Conservation (phyloP, 2,329 filamentous ascomycete genomes). For the Fusarium secorum region DNA sequence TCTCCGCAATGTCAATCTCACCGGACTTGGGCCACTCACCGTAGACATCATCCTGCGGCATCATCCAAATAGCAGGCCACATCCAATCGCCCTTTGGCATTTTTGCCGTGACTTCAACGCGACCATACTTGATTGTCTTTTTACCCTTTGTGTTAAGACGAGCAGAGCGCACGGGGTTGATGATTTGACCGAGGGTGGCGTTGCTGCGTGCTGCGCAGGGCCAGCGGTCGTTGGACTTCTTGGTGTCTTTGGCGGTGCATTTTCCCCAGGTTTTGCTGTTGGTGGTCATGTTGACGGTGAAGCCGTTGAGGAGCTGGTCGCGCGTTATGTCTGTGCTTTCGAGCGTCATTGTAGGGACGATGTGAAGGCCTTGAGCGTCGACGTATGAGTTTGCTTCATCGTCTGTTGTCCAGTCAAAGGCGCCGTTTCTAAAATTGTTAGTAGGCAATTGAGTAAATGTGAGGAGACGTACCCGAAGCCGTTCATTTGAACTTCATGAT, state of each 20-base stretch:
- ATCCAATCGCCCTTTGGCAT: conserved; percentile 63
- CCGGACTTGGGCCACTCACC: conserved; percentile 60
- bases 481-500: conserved; percentile 52
- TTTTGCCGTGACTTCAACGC: conserved; percentile 62
- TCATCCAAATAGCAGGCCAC: conserved; percentile 57
- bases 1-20: conserved; percentile 63
- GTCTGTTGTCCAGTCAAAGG: conserved; percentile 62
- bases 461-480: conserved; percentile 48
- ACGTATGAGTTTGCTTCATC: conserved; percentile 56
- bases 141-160: conserved; percentile 53
- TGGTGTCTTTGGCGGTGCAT: conserved; percentile 48
- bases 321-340: conserved; percentile 42
- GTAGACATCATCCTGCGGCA: conserved; percentile 57
- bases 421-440: conserved; percentile 41
- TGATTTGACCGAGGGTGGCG: conserved; percentile 52
- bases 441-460: fast-evolving
- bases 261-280: conserved; percentile 41
- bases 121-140: conserved; percentile 57
- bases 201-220: conserved; percentile 53
- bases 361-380: conserved; percentile 57
- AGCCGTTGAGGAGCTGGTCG: conserved; percentile 48
- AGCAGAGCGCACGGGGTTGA: conserved; percentile 59
- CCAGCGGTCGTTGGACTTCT: conserved; percentile 25
- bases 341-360: conserved; percentile 58
- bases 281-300: conserved; percentile 55